Base-by-base conservation (phyloP, 306 rosid species). In the Ziziphus jujuba region DNA sequence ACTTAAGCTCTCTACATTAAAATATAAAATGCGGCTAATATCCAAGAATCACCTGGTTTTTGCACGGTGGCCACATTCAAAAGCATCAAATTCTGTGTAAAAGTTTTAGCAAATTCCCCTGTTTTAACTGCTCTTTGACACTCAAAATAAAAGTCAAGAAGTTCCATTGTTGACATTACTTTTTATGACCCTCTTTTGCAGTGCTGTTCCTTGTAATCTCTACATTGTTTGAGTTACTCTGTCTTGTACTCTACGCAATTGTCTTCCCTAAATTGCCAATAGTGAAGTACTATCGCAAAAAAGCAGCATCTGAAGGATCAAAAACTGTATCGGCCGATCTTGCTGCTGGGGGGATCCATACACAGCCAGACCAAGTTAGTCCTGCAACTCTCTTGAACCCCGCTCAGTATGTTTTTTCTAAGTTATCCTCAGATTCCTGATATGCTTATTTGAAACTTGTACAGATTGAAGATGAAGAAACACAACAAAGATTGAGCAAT, bases 301-400 rank as follows among this genome's bases (percentile, higher is more conserved):
- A 86, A 74, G 96, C 98, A 40, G 91, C 97, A 19, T 79, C 63
- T 0, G 96, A 93, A 72, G 98, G 96, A 77, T 84, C 95, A 7
- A 89, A 82, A 84, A 89, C 98, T 36, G 98, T 89, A 54, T 59
- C 86, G 15, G 81, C 96, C 9, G 96, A 93, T 66, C 95, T 92
- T 59, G 92, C 96, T 15, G 92, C 97, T 31, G 95, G 80, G 21
- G 95, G 98, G 45, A 58, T 88, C 68, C 63, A 67, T 45, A 55
- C 85, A 19, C 55, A 75, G 34, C 20, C 71, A 33, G 61, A 70
- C 65, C 71, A 61, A 47, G 80, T 56, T 56, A 77, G 93, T 87
- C 84, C 33, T 57, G 62, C 36, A 61, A 38, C 10, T 48, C 51
- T 66, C 61, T 22, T 53, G 56, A 62, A 36, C 33, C 25, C 13